Evolutionary conservation across 768 basidiomycete genomes (phyloP).

Genomic region (Leucosporidium scottii): DNA sequence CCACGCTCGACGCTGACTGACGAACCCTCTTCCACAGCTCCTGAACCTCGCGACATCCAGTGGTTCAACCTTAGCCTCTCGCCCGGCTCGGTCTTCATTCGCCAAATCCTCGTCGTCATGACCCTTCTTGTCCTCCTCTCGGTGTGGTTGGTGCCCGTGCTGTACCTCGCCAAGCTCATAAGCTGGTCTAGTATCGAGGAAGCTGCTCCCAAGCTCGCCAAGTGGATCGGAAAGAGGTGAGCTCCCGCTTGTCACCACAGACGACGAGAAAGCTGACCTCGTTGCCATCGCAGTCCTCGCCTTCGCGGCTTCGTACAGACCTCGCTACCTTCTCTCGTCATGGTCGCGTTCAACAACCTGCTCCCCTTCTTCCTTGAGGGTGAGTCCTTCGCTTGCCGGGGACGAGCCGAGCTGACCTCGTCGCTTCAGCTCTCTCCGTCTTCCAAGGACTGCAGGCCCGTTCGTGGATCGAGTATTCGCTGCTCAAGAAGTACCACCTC

Average conservation of each 20-base stretch:
- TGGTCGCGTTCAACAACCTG: conserved; percentile 81
- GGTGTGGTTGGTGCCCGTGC: conserved; percentile 88
- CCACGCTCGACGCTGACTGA: not conserved
- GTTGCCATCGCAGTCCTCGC: conserved; percentile 12
- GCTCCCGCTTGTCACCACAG: not conserved
- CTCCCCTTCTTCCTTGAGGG: conserved; percentile 86
- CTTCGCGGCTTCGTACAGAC: conserved; percentile 86
- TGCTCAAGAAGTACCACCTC: conserved; percentile 64
- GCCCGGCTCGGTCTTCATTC: conserved; percentile 52
- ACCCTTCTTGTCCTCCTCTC: conserved; percentile 69
- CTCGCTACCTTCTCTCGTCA: conserved; percentile 79
- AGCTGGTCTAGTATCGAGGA: conserved; percentile 92
- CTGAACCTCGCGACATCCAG: conserved; percentile 90
- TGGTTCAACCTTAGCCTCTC: conserved; percentile 84
- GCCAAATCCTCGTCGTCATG: conserved; percentile 63
- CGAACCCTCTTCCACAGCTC: conserved; percentile 51
- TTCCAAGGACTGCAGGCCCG: conserved; percentile 82
- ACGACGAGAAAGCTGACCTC: not conserved
- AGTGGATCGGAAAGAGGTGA: conserved; percentile 69
- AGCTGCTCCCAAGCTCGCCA: conserved; percentile 75
- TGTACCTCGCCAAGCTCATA: conserved; percentile 73
- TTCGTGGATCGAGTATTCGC: conserved; percentile 86
- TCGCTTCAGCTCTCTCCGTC: conserved; percentile 60
- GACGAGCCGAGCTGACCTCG: not conserved
- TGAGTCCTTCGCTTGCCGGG: conserved; percentile 35